A percentile compares a stretch with the other conserved stretches of the same genome.
Evolutionary conservation across 441 rosid genomes (phyloP).

Genomic region (Breynia disticha): DNA sequence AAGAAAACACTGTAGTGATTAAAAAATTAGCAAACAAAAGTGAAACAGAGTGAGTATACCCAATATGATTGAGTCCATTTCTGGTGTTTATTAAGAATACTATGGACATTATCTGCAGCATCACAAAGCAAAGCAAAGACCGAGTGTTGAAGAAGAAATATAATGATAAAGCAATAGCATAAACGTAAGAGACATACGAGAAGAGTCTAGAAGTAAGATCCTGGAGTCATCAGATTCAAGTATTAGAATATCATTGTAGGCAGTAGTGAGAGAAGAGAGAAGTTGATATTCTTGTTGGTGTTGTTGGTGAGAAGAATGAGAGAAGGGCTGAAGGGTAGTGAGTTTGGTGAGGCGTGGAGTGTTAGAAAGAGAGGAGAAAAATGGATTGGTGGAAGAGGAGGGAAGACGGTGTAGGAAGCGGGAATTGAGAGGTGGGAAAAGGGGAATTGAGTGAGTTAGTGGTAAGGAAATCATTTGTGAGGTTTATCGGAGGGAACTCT

Average conservation of each 20-base stretch:
- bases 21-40: neutral
- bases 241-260: slow-evolving; percentile 61
- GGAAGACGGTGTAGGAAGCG: too few relatives aligned
- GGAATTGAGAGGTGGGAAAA: too few relatives aligned
- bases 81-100: slow-evolving; percentile 49
- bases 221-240: slow-evolving; percentile 50
- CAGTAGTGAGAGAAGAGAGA: slow-evolving; percentile 43
- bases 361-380: too few relatives aligned
- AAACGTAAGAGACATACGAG: slow-evolving; percentile 24
- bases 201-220: slow-evolving; percentile 70
- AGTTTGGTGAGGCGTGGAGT: too few relatives aligned
- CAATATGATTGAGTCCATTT: slow-evolving; percentile 76
- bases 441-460: too few relatives aligned
- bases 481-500: too few relatives aligned
- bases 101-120: slow-evolving; percentile 63
- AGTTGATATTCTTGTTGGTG: slow-evolving; percentile 31
- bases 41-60: slow-evolving; percentile 31
- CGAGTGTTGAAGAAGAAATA: too few relatives aligned
- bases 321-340: too few relatives aligned
- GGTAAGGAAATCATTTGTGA: too few relatives aligned
- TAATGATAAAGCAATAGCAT: too few relatives aligned
- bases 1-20: neutral
- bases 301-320: too few relatives aligned
- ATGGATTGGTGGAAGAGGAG: too few relatives aligned
- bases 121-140: neutral